Base-by-base conservation (phyloP, 106 monocot genomes). In the Apostasia ramifera region DNA sequence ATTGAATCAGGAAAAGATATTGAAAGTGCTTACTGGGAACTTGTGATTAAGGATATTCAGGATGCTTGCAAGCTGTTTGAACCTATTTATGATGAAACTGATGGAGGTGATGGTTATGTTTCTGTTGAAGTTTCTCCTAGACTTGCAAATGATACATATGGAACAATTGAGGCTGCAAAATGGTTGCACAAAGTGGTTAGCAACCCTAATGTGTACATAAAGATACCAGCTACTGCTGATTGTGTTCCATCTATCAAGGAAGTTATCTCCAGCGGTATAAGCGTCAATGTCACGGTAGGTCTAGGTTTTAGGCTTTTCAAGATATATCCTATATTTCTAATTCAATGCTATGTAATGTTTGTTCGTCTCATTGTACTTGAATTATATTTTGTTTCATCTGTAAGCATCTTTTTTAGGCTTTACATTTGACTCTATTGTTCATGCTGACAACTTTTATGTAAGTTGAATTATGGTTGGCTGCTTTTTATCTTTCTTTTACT, bases 141-240 rank as follows among this genome's bases (percentile, higher is more conserved):
- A 66, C 88, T 95, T 73, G 95, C 95, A 44, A 84, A 85, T 74
- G 91, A 95, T 47, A 88, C 91, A 4, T 15, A 78, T 40, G 89
- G 86, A 45, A 95, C 95, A 47, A 70, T 92, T 59, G 88, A 91
- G 66, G 91, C 91, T 72, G 95, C 95, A 46, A 91, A 95, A 69
- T 95, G 83, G 81, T 81, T 95, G 62, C 86, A 89, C 75, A 82
- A 86, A 71, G 70, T 84, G 50, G 91, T 92, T 66, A 53, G 84
- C 51, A 70, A 88, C 13, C 78, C 70, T 45, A 95, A 95, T 81
- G 95, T 86, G 39, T 92, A 92, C 68, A 91, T 95, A 63, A 95
- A 92, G 75, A 95, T 95, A 45, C 95, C 95, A 43, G 95, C 95
- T 67, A 95, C 95, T n/a, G 95, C 88, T 47, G 95, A 88, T 59